Base-by-base conservation (phyloP, 2,329 filamentous ascomycete species). In the Sphaerulina musiva region DNA sequence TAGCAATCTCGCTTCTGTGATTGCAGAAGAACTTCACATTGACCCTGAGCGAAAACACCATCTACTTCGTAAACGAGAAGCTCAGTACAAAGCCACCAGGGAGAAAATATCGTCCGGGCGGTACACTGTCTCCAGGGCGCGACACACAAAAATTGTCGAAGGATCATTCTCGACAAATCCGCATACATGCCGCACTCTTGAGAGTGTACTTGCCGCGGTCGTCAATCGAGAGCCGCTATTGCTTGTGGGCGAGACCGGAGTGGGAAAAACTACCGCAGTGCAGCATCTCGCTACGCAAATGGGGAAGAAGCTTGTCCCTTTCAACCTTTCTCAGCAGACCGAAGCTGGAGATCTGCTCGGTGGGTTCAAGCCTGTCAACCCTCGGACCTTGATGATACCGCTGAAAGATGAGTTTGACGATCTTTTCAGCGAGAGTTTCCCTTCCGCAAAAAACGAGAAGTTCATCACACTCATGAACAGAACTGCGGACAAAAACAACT, bases 211-310 rank as follows among this genome's bases (percentile, higher is more conserved):
- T 1, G 84, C 89, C 38, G 86, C 90, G 1, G 82, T 96, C 5
- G 84, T 86, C 58, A 81, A 90, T 64, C 81, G 82, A n/a, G 93
- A 99, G 66, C 90, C 95, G 3, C 81, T 95, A 1, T 75, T 99
- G 14, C 81, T 99, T 29, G 93, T 99, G n/a, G 93, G 93, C 67
- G 93, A 99, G 74, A 99, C 93, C 6, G 93, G 93, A 75, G 96
- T 95, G 48, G 93, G 93, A 64, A 99, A 99, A 73, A 99, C 93
- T 0, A 95, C 93, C 0, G 87, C 93, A 26, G 85, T 98, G 11
- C 93, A 99, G 69, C 90, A 96, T 67, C 77, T 99, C 53, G 90
- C 93, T 0, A 84, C 87, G 54, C 80, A 86, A 3, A 78, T 96
- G 29, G 89, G 91, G 1, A 87, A 90, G 67, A 95, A 89, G 64